Percentiles rank a stretch among this genome's conserved stretches.
These are phyloP conservation scores for Penicillium sp. DNA, from an alignment of 2,329 filamentous ascomycete genomes.

Conservation along the genomic window DNA sequence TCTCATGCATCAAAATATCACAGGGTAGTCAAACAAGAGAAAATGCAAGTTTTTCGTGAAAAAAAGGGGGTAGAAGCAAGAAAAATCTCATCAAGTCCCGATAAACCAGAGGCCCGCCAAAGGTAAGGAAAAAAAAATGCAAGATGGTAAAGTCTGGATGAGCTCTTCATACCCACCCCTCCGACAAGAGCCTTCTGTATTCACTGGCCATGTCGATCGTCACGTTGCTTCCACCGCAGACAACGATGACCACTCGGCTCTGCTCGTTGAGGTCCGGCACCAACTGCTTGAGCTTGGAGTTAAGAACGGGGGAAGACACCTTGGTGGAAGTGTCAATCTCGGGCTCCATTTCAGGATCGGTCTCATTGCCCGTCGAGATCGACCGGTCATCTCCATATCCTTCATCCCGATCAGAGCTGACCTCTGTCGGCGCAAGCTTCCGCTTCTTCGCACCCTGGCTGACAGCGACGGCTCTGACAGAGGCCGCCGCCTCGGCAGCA, in stretches of 20 bases:
- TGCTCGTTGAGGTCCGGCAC: conserved; percentile 58
- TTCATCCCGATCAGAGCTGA: conserved; percentile 23
- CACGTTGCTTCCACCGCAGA: conserved; percentile 73
- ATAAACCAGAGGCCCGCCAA: no score
- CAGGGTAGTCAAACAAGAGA: no score
- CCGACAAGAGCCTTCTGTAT: conserved; percentile 47
- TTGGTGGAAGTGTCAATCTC: conserved; percentile 5
- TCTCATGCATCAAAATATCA: no score
- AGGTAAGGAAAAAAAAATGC: background rate
- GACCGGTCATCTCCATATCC: conserved; percentile 33
- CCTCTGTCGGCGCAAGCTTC: conserved; percentile 18
- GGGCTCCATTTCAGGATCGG: conserved; percentile 17
- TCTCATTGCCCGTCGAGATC: conserved; percentile 25
- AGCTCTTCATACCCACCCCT: conserved; percentile 30
- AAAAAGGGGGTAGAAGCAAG: no score
- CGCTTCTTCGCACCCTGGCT: conserved; percentile 25
- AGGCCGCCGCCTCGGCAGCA: conserved; percentile 5
- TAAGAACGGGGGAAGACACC: conserved; percentile 13
- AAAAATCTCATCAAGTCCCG: no score
- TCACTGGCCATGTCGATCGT: conserved; percentile 55
- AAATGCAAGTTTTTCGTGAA: no score
- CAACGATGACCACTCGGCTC: conserved; percentile 72
- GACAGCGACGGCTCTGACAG: conserved; percentile 6
- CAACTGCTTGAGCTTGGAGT: conserved; percentile 51
- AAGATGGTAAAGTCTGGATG: background rate